Evolutionary conservation across 495 filamentous ascomycete species (phyloP).

Genomic region (Trichoderma orchidacearum): DNA sequence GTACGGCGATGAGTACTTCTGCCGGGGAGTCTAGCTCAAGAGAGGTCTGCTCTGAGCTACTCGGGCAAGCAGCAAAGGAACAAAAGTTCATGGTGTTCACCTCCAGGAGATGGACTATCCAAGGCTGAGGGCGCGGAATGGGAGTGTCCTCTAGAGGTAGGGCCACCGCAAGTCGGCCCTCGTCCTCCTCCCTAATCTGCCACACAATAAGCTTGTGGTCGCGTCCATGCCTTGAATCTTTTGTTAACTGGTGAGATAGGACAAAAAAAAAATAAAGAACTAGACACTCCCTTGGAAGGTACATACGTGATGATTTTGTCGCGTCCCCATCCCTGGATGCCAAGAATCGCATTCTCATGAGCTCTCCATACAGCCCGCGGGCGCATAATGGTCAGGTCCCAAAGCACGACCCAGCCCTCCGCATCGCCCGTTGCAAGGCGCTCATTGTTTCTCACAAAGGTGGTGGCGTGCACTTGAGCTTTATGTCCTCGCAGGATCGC

Average conservation of each 20-base stretch:
- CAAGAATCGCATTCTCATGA: slow-evolving; percentile 67
- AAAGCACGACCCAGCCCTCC: slow-evolving; percentile 77
- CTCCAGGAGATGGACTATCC: slow-evolving; percentile 68
- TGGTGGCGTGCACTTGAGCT: slow-evolving; percentile 63
- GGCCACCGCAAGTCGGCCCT: slow-evolving; percentile 46
- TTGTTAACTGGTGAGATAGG: no score
- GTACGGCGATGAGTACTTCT: slow-evolving; percentile 55
- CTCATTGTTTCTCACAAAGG: slow-evolving; percentile 58
- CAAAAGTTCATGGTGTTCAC: slow-evolving; percentile 97
- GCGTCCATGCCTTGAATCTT: slow-evolving; percentile 57
- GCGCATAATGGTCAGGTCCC: slow-evolving; percentile 72
- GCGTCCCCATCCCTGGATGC: slow-evolving; percentile 49
- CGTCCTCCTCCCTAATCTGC: slow-evolving; percentile 53
- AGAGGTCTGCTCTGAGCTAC: slow-evolving; percentile 2
- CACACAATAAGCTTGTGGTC: slow-evolving; percentile 82
- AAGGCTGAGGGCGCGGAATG: slow-evolving; percentile 48
- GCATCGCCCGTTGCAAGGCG: slow-evolving; percentile 79
- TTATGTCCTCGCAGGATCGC: slow-evolving; percentile 84
- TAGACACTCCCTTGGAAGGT: no score
- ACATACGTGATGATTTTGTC: slow-evolving; percentile 59
- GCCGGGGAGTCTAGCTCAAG: slow-evolving; percentile 2
- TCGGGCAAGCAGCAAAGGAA: slow-evolving; percentile 56
- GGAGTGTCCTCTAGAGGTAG: slow-evolving; percentile 49
- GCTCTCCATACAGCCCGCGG: slow-evolving; percentile 79
- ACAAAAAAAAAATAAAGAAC: no score